These are phyloP conservation scores for Aspergillus leporis DNA, from an alignment of 495 filamentous ascomycete genomes.

Conservation along the genomic window DNA sequence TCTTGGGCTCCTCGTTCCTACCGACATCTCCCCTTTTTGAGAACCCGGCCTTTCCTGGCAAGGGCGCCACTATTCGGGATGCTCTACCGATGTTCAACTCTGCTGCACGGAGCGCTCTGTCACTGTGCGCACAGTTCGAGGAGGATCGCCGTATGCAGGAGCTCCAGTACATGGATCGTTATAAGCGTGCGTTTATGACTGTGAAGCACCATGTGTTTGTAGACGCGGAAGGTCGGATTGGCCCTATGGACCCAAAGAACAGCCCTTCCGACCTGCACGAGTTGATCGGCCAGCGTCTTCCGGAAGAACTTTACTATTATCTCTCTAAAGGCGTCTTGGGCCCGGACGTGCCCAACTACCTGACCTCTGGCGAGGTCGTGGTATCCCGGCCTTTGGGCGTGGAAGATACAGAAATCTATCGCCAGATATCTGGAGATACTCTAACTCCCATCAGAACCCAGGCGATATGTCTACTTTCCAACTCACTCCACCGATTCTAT, in stretches of 20 bases:
- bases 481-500: slow-evolving; percentile 77
- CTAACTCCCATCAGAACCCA: slow-evolving; percentile 72
- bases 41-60: slow-evolving; percentile 47
- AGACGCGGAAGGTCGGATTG: slow-evolving; percentile 70
- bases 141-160: slow-evolving; percentile 69
- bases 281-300: slow-evolving; percentile 84
- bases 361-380: slow-evolving; percentile 73
- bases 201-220: slow-evolving; percentile 87
- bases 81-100: slow-evolving; percentile 71
- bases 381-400: slow-evolving; percentile 79
- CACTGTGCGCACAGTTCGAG: slow-evolving; percentile 66
- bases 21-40: slow-evolving; percentile 74
- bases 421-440: slow-evolving; percentile 68
- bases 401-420: slow-evolving; percentile 77
- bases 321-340: slow-evolving; percentile 80
- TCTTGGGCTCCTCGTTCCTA: slow-evolving; percentile 80
- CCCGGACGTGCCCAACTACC: slow-evolving; percentile 75
- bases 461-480: slow-evolving; percentile 72
- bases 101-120: slow-evolving; percentile 59
- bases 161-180: slow-evolving; percentile 79
- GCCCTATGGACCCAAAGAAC: slow-evolving; percentile 65
- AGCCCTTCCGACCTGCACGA: slow-evolving; percentile 81
- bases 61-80: slow-evolving; percentile 59
- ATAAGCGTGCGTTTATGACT: slow-evolving; percentile 76
- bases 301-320: slow-evolving; percentile 91